Evolutionary conservation across 768 basidiomycete species (phyloP).

Genomic region (Leccinum rimulosum): DNA sequence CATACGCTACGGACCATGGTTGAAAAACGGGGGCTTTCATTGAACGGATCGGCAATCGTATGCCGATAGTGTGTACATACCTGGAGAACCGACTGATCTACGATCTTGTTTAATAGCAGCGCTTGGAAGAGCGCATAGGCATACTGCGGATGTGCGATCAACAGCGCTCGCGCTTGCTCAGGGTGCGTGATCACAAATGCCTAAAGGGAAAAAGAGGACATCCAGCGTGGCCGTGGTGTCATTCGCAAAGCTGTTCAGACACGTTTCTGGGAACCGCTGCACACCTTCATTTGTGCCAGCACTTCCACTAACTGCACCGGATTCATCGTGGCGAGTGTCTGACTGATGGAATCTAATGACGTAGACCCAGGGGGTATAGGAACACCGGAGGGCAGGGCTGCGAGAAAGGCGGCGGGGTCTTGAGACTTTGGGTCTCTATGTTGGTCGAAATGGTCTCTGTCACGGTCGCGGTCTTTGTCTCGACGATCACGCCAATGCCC

Average conservation of each 20-base stretch:
- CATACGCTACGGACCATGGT: slow-evolving; percentile 42
- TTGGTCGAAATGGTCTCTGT: slow-evolving; percentile 34
- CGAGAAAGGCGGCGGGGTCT: slow-evolving; percentile 56
- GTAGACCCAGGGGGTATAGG: slow-evolving; percentile 68
- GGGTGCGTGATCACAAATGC: slow-evolving; percentile 90
- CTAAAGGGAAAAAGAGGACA: slow-evolving; percentile 47
- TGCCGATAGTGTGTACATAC: slow-evolving; percentile 33
- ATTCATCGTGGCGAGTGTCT: slow-evolving; percentile 79
- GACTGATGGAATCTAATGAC: slow-evolving; percentile 79
- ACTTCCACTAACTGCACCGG: slow-evolving; percentile 89
- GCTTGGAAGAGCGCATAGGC: slow-evolving; percentile 97
- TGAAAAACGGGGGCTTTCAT: slow-evolving; percentile 6
- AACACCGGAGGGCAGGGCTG: slow-evolving; percentile 71
- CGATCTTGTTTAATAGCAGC: slow-evolving; percentile 88
- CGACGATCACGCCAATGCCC: slow-evolving; percentile 45
- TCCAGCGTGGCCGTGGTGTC: slow-evolving; percentile 8
- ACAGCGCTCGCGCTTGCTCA: slow-evolving; percentile 79
- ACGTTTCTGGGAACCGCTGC: slow-evolving; percentile 27
- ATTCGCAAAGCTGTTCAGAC: slow-evolving; percentile 21
- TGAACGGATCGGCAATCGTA: slow-evolving; percentile 1
- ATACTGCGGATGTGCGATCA: slow-evolving; percentile 85
- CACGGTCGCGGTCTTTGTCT: slow-evolving; percentile 53
- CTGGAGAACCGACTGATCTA: slow-evolving; percentile 84
- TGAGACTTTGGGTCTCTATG: slow-evolving; percentile 34
- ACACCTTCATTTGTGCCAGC: slow-evolving; percentile 96